A percentile compares a stretch with the other conserved stretches of the same genome.
phyloP scores from a whole-genome alignment of 129 eudicot species.

The Dittrichia graveolens region DNA sequence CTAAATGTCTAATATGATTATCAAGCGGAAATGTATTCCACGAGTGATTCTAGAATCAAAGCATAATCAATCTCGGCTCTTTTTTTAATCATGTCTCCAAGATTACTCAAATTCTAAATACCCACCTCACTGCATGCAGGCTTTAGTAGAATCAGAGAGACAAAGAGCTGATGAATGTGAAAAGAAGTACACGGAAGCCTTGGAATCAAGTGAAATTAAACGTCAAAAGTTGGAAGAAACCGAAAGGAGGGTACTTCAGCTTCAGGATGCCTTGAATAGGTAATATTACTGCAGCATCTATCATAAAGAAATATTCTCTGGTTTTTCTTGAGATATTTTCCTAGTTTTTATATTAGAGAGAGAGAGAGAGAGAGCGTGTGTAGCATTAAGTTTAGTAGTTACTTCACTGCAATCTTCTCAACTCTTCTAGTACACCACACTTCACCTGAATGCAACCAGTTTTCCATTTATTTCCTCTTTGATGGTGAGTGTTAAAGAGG shows the following conservation, averaged over 20 bases:
- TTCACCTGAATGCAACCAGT: neutral
- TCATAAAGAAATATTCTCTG: neutral
- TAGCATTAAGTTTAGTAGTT: slow-evolving; percentile 19
- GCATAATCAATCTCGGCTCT: no score
- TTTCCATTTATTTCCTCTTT: slow-evolving; percentile 3
- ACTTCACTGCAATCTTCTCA: neutral
- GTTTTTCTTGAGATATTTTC: neutral
- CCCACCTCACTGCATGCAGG: slow-evolving; percentile 42
- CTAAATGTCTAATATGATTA: neutral
- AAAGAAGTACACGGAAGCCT: slow-evolving; percentile 59
- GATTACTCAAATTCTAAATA: neutral
- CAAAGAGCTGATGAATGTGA: slow-evolving; percentile 79
- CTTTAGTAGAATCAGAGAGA: slow-evolving; percentile 59
- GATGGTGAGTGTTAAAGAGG: neutral
- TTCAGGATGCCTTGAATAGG: slow-evolving; percentile 88
- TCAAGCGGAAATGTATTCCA: neutral
- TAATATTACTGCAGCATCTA: slow-evolving; percentile 34
- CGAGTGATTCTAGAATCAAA: neutral
- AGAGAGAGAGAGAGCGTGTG: neutral
- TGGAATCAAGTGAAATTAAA: slow-evolving; percentile 69
- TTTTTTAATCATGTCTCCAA: slow-evolving; percentile 1
- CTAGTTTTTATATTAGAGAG: neutral
- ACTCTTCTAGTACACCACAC: neutral
- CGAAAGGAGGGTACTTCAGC: slow-evolving; percentile 72
- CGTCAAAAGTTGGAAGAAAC: slow-evolving; percentile 79